These are phyloP conservation scores for Pseudognaphalium luteoalbum DNA, from an alignment of 129 eudicot genomes.

Conservation along the genomic window DNA sequence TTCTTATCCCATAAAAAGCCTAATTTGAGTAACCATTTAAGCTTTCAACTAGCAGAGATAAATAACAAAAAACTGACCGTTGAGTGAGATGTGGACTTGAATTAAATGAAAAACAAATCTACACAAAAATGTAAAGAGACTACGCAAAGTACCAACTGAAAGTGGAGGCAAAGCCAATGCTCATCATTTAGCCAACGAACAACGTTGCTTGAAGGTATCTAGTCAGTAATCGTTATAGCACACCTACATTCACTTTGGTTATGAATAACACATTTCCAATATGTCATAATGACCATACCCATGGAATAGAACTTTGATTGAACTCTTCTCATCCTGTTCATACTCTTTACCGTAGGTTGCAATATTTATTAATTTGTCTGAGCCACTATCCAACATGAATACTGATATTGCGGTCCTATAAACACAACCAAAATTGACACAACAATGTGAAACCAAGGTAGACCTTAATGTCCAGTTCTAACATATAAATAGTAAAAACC, in stretches of 20 bases:
- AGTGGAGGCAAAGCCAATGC: conserved; percentile 4
- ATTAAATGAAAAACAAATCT: conserved; percentile 34
- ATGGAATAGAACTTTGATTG: conserved; percentile 70
- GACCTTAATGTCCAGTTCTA: neutral
- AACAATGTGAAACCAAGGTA: neutral
- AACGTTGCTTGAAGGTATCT: conserved; percentile 23
- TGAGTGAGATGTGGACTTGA: conserved; percentile 19
- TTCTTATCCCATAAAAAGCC: neutral
- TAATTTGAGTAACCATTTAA: conserved; percentile 8
- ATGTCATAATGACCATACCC: conserved; percentile 92
- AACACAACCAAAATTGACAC: conserved; percentile 6
- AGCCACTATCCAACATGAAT: conserved; percentile 59
- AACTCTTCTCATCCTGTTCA: conserved; percentile 40
- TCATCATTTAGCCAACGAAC: neutral
- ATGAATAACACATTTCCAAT: conserved; percentile 40
- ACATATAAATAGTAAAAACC: neutral
- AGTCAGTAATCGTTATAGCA: conserved; percentile 19
- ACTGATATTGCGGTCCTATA: conserved; percentile 71
- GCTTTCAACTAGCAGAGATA: conserved; percentile 1
- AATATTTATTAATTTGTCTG: conserved; percentile 46
- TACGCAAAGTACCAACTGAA: conserved; percentile 25
- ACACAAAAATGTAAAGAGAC: conserved; percentile 37
- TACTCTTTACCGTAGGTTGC: conserved; percentile 88
- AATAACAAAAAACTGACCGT: conserved; percentile 17
- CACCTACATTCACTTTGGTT: conserved; percentile 27